Percentiles rank a stretch among this genome's conserved stretches.
phyloP scores from a whole-genome alignment of 495 filamentous ascomycete species.

The Cercophora scortea region DNA sequence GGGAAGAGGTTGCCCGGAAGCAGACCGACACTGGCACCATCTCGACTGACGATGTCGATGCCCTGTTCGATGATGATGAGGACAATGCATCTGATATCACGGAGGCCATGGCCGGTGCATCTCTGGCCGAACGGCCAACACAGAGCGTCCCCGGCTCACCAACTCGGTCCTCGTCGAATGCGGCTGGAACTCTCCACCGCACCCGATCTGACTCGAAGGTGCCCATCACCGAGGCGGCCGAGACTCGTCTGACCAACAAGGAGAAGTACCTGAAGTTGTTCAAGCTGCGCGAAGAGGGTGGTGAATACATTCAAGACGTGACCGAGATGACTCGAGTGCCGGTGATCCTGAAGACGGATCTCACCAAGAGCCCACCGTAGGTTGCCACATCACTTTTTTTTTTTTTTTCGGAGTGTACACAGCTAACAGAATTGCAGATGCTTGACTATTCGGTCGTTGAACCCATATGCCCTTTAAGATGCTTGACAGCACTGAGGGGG shows the following conservation, averaged over 20 bases:
- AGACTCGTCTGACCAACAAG: slow-evolving; percentile 80
- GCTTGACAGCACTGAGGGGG: neutral
- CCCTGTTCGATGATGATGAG: slow-evolving; percentile 89
- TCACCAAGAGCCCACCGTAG: slow-evolving; percentile 98
- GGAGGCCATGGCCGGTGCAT: slow-evolving; percentile 78
- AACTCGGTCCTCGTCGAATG: slow-evolving; percentile 62
- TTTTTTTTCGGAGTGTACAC: neutral
- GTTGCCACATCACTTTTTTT: slow-evolving; percentile 29
- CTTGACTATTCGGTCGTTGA: slow-evolving; percentile 93
- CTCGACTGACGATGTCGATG: slow-evolving; percentile 82
- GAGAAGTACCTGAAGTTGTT: slow-evolving; percentile 93
- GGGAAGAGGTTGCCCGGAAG: slow-evolving; percentile 78
- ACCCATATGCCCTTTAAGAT: slow-evolving; percentile 81
- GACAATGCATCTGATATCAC: slow-evolving; percentile 80
- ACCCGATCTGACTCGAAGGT: slow-evolving; percentile 90
- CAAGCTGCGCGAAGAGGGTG: slow-evolving; percentile 81
- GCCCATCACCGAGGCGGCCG: slow-evolving; percentile 59
- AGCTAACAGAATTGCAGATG: slow-evolving; percentile 56
- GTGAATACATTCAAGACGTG: slow-evolving; percentile 96
- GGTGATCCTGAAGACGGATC: slow-evolving; percentile 94
- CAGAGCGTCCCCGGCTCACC: slow-evolving; percentile 95
- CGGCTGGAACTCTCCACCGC: slow-evolving; percentile 67
- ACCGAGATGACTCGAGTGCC: slow-evolving; percentile 95
- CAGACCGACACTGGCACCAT: slow-evolving; percentile 90
- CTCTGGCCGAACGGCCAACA: slow-evolving; percentile 76